These are phyloP conservation scores for Lignosus rhinocerotis DNA, from an alignment of 1,284 basidiomycete species.

Conservation along the genomic window DNA sequence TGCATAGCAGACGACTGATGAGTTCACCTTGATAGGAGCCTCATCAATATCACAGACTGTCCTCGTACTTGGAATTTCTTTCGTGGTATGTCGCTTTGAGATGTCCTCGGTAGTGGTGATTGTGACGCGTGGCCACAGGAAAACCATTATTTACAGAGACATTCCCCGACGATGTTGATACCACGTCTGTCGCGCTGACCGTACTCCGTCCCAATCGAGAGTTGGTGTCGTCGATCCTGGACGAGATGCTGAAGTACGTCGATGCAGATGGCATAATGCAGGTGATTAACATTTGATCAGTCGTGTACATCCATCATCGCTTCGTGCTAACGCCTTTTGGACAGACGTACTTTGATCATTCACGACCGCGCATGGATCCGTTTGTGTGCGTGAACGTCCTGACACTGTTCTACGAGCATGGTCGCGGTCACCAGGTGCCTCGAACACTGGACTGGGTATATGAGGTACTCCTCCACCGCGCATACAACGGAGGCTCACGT, in stretches of 20 bases:
- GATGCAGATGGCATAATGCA: constrained; percentile 53
- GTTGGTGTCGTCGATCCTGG: constrained; percentile 46
- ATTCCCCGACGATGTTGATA: constrained; percentile 48
- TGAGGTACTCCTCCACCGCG: constrained; percentile 49
- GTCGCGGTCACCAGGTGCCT: constrained; percentile 47
- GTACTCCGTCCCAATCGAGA: constrained; percentile 37
- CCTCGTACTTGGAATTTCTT: constrained; percentile 58
- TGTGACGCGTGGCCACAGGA: constrained; percentile 27
- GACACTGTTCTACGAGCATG: constrained; percentile 49
- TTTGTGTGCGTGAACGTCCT: constrained; percentile 55
- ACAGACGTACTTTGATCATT: constrained; percentile 56
- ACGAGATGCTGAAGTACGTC: constrained; percentile 52
- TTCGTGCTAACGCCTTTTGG: background rate
- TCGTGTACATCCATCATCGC: background rate
- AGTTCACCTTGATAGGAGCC: constrained; percentile 4
- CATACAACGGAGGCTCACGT: constrained; percentile 55
- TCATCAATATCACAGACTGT: constrained; percentile 31
- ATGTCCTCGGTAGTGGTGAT: background rate
- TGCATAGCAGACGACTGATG: background rate
- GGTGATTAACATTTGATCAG: constrained; percentile 29
- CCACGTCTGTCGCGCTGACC: constrained; percentile 50
- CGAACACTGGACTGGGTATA: constrained; percentile 52
- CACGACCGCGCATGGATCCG: constrained; percentile 52
- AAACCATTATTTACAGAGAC: constrained; percentile 41
- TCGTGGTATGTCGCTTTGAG: constrained; percentile 34